Evolutionary conservation across 768 basidiomycete species (phyloP).

Genomic region (Tylopilus intermedius): DNA sequence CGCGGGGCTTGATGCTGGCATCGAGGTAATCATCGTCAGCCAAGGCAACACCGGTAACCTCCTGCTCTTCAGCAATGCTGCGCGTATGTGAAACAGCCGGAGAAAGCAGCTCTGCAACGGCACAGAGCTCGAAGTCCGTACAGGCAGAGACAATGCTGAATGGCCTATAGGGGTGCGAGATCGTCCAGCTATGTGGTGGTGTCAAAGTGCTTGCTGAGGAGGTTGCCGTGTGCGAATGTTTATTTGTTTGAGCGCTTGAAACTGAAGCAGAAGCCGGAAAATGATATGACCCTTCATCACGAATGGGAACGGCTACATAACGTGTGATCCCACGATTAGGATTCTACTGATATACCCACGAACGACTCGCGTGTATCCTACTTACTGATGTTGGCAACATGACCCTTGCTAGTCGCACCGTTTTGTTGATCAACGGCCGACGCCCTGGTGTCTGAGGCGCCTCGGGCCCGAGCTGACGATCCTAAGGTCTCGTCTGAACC

Average conservation of each 20-base stretch:
- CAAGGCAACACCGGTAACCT: conserved; percentile 17
- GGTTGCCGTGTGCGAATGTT: conserved; percentile 22
- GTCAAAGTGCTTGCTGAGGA: conserved; percentile 24
- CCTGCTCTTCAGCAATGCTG: conserved; percentile 26
- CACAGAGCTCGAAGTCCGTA: conserved; percentile 48
- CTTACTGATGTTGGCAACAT: conserved; percentile 27
- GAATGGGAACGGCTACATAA: conserved; percentile 20
- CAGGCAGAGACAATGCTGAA: conserved; percentile 42
- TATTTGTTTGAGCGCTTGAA: conserved; percentile 13
- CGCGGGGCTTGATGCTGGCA: conserved; percentile 14
- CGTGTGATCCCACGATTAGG: conserved; percentile 22
- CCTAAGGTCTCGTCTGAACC: conserved; percentile 31
- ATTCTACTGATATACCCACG: conserved; percentile 21
- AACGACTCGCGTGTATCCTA: conserved; percentile 13
- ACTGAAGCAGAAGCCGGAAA: conserved; percentile 7
- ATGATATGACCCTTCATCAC: conserved; percentile 16
- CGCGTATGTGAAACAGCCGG: conserved; percentile 25
- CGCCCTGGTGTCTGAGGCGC: conserved; percentile 64
- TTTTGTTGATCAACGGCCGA: conserved; percentile 29
- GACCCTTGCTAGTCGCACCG: conserved; percentile 16
- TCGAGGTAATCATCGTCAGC: conserved; percentile 33
- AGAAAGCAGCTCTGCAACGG: conserved; percentile 46
- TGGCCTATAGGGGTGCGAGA: conserved; percentile 29
- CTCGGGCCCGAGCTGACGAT: conserved; percentile 45
- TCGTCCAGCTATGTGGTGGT: conserved; percentile 16